A percentile compares a stretch with the other conserved stretches of the same genome.
phyloP scores from a whole-genome alignment of 2,329 filamentous ascomycete species.

The Cercospora zeina region DNA sequence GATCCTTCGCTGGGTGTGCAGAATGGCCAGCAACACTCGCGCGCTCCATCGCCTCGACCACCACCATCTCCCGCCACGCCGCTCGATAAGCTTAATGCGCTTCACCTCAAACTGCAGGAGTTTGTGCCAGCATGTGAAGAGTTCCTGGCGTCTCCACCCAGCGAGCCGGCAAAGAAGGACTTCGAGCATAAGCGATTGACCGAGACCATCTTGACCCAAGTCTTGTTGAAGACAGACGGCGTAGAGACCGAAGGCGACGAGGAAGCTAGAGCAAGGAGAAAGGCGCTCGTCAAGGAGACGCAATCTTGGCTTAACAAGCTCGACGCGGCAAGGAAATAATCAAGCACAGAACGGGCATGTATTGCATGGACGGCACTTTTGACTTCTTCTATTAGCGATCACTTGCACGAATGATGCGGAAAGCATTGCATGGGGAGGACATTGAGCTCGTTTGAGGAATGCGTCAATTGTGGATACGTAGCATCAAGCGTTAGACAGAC shows the following conservation, averaged over 20 bases:
- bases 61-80: constrained; percentile 47
- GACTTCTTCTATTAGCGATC: constrained; percentile 9
- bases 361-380: neutral
- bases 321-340: constrained; percentile 50
- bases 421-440: constrained; percentile 14
- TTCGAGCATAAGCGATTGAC: constrained; percentile 74
- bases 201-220: constrained; percentile 74
- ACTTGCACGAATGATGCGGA: constrained; percentile 11
- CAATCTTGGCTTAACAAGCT: constrained; percentile 66
- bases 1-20: constrained; percentile 41
- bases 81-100: constrained; percentile 65
- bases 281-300: constrained; percentile 70
- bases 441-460: neutral
- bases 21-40: constrained; percentile 38
- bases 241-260: constrained; percentile 71
- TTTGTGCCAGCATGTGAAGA: constrained; percentile 65
- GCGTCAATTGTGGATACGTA: neutral
- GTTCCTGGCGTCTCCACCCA: constrained; percentile 64
- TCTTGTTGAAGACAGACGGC: constrained; percentile 73
- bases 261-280: constrained; percentile 65
- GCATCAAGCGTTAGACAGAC: neutral
- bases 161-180: constrained; percentile 64
- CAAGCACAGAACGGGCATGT: neutral
- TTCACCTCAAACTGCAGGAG: constrained; percentile 63
- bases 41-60: constrained; percentile 45